Conservation (phyloP, 768 basidiomycete genomes). For the Imleria badia region DNA sequence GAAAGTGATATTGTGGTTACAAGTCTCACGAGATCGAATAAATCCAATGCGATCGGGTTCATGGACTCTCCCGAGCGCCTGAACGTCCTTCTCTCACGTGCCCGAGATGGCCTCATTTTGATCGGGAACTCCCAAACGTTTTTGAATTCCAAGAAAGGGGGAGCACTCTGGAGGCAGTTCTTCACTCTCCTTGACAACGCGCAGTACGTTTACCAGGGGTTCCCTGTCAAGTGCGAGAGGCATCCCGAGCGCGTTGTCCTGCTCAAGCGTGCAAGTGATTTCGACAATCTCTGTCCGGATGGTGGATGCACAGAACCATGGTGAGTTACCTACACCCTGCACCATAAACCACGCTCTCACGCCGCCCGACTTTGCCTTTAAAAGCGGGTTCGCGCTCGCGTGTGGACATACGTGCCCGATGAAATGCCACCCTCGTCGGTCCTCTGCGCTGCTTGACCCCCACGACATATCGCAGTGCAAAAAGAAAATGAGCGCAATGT, state of each 20-base stretch:
- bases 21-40: conserved; percentile 61
- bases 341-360: background rate
- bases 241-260: conserved; percentile 44
- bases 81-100: conserved; percentile 69
- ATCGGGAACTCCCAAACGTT: conserved; percentile 67
- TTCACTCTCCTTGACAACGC: conserved; percentile 12
- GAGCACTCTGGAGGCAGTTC: conserved; percentile 14
- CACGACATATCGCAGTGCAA: conserved; percentile 42
- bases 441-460: conserved; percentile 31
- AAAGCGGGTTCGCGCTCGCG: conserved; percentile 7
- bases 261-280: conserved; percentile 46
- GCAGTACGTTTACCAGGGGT: conserved; percentile 24
- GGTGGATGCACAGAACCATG: conserved; percentile 63
- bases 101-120: conserved; percentile 61
- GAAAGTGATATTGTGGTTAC: conserved; percentile 67
- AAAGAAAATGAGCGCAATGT: conserved; percentile 34
- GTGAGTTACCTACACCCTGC: conserved; percentile 35
- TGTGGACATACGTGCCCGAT: conserved; percentile 50
- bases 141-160: conserved; percentile 21
- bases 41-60: conserved; percentile 59
- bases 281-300: conserved; percentile 53
- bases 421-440: conserved; percentile 56
- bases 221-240: conserved; percentile 56
- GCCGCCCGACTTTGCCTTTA: background rate
- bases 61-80: conserved; percentile 68